Evolutionary conservation across 805 yeast genomes (phyloP), one percentile per base, ranked within the genome.

Genomic region (Metschnikowia lachancei): DNA sequence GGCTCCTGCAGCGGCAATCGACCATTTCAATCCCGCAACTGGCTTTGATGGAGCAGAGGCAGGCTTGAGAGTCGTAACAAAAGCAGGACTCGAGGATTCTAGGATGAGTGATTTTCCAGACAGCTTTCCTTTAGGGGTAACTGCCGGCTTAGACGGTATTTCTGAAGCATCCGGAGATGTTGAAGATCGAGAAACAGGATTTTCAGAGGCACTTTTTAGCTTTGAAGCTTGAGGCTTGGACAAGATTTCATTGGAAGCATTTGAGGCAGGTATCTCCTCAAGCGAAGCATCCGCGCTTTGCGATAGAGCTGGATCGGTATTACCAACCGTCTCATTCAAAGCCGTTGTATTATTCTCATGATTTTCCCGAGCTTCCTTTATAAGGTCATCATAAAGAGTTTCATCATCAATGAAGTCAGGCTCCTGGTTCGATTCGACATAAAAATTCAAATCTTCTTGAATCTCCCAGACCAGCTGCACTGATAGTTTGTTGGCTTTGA

Each of bases 11-110:
- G 81, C 82, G 4, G 81, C 81, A 1, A 80, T 67, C 0, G 83
- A 70, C 71, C 82, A 80, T 57, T 80, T 80, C 43, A 80, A 62
- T 39, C 76, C 79, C 12, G 80, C 80, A 8, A 75, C 69, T 8
- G 81, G 80, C 54, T 75, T 75, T 1, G 74, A 62, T 11, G 83
- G 84, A 5, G 77, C 67, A 3, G 78, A 65, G 1, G 84, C 82
- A 1, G 85, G 84, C 56, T 77, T 78, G 52, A 78, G 61, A 6
- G 67, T 69, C 41, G 70, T 70, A 30, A 72, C 63, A 26, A 72
- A 70, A 4, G 66, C 75, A 3, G 74, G 72, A 36, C 67, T 67
- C 0, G 69, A 50, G 5, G 63, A 45, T 14, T 70, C 75, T 8
- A 65, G 34, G 22, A 38, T 24, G 7, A 42, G 44, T 13, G 48